A percentile compares a stretch with the other conserved stretches of the same genome.
Evolutionary conservation across 805 yeast genomes (phyloP).

Genomic region (Kodamaea nitidulidarum): DNA sequence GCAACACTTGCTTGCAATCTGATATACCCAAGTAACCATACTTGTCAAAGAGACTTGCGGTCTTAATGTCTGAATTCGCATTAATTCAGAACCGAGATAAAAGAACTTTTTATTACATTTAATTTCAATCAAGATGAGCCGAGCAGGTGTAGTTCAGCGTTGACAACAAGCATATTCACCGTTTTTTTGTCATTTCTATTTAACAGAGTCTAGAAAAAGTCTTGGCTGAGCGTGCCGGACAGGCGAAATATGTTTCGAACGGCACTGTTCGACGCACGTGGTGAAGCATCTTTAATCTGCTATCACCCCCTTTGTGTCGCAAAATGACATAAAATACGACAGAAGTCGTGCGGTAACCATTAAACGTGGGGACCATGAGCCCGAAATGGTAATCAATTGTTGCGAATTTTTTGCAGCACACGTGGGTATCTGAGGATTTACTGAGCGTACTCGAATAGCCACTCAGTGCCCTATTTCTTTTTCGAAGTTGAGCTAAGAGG

Average conservation of each 20-base stretch:
- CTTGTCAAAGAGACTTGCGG: too few relatives aligned
- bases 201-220: background rate
- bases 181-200: too few relatives aligned
- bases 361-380: slow-evolving; percentile 6
- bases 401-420: slow-evolving; percentile 6
- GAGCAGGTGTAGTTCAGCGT: too few relatives aligned
- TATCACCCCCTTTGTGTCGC: background rate
- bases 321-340: background rate
- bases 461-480: slow-evolving; percentile 1
- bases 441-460: background rate
- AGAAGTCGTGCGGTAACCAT: slow-evolving; percentile 3
- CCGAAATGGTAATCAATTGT: slow-evolving; percentile 3
- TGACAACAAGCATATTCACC: too few relatives aligned
- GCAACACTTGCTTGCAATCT: too few relatives aligned
- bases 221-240: background rate
- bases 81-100: too few relatives aligned
- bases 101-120: too few relatives aligned
- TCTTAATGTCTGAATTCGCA: too few relatives aligned
- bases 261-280: background rate
- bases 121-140: too few relatives aligned
- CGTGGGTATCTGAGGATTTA: slow-evolving; percentile 2
- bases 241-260: background rate
- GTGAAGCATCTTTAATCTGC: background rate
- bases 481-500: background rate
- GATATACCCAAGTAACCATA: too few relatives aligned